Conservation (phyloP, 805 yeast species). For the Saturnispora mendoncae region DNA sequence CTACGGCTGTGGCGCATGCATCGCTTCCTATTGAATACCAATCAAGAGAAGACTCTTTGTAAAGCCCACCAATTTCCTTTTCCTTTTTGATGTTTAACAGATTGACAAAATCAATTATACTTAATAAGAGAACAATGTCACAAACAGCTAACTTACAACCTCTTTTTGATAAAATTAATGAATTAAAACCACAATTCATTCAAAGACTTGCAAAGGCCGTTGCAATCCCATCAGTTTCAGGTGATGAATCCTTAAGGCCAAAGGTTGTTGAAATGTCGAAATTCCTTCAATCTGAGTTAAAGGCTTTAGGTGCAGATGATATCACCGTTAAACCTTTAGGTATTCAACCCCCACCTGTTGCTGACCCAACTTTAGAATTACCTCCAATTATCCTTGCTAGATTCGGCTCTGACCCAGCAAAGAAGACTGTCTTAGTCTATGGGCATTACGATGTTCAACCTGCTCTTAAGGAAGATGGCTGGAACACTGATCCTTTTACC, state of each 20-base stretch:
- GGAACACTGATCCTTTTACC: slow-evolving; percentile 88
- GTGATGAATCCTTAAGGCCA: slow-evolving; percentile 83
- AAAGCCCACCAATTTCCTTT: background rate
- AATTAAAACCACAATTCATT: slow-evolving; percentile 66
- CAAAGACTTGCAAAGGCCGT: slow-evolving; percentile 74
- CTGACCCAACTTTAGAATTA: slow-evolving; percentile 52
- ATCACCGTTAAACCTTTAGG: slow-evolving; percentile 80
- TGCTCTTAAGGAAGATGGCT: slow-evolving; percentile 84
- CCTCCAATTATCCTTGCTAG: slow-evolving; percentile 95
- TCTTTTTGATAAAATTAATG: slow-evolving; percentile 55
- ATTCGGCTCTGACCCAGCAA: slow-evolving; percentile 69
- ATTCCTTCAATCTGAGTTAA: slow-evolving; percentile 64
- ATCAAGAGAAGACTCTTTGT: background rate
- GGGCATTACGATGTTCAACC: slow-evolving; percentile 99
- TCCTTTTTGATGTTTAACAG: slow-evolving; percentile 4
- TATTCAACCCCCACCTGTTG: slow-evolving; percentile 85
- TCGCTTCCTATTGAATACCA: too few species aligned
- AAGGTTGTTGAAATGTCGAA: slow-evolving; percentile 85
- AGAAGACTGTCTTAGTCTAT: slow-evolving; percentile 84
- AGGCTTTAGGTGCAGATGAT: slow-evolving; percentile 67
- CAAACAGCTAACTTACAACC: slow-evolving; percentile 20
- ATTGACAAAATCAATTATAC: background rate
- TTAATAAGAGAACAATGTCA: slow-evolving; percentile 6
- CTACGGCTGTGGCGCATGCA: slow-evolving; percentile 3
- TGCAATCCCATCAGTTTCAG: slow-evolving; percentile 89